These are phyloP conservation scores for Copromyces sp. DNA, from an alignment of 495 filamentous ascomycete genomes.

Conservation along the genomic window DNA sequence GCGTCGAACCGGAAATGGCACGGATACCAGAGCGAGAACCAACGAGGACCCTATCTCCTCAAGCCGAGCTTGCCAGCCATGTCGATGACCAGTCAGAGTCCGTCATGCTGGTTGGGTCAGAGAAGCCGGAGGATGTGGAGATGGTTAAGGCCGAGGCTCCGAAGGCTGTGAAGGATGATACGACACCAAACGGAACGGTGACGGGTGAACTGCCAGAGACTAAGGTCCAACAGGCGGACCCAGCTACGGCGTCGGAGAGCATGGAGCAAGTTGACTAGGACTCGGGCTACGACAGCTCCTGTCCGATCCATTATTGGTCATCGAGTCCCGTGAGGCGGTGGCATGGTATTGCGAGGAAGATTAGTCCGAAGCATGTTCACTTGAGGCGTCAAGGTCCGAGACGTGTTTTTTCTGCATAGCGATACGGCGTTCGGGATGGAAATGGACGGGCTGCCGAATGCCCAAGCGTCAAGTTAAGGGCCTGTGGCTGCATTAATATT, in stretches of 20 bases:
- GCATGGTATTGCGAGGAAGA: not conserved
- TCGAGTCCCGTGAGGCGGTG: not conserved
- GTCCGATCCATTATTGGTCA: not conserved
- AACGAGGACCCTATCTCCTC: not conserved
- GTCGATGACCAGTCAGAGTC: not conserved
- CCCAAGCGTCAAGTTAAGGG: not conserved
- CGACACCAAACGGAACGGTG: not conserved
- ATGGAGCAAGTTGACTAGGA: not conserved
- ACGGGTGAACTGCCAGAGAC: not conserved
- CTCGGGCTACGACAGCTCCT: not conserved
- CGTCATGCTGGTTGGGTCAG: not conserved
- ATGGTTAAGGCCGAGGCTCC: not conserved
- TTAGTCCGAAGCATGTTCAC: not conserved
- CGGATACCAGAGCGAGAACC: slow-evolving; percentile 7
- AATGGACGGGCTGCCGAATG: not conserved
- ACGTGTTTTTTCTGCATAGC: not conserved
- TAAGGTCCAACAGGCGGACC: not conserved
- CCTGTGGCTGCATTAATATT: not conserved
- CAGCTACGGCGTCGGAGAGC: not conserved
- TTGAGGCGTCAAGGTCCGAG: not conserved
- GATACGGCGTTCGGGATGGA: not conserved
- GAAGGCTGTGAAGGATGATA: not conserved
- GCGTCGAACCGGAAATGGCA: slow-evolving; percentile 32
- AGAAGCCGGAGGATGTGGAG: not conserved
- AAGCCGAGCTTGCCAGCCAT: not conserved